Evolutionary conservation across 2,329 filamentous ascomycete species (phyloP), one percentile per base, ranked within the genome.

Genomic region (Chaetomium globosum): DNA sequence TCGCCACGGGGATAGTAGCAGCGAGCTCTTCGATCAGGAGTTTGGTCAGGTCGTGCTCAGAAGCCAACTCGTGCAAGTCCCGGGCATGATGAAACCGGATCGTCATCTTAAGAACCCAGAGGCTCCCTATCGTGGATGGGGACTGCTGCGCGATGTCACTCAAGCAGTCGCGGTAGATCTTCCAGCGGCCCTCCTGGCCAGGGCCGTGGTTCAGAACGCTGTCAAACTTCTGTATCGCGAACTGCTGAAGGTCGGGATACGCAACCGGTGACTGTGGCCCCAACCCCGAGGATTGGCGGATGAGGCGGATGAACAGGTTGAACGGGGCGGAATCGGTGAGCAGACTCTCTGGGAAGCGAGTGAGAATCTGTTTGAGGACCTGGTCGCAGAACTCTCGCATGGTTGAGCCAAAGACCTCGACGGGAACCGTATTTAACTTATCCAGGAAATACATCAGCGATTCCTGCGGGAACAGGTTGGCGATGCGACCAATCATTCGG

Each of bases 231-330:
- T 81, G 78, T 55, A 82, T 82, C 7, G 88, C 89, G 69, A 89
- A 87, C 4, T 80, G 77, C 69, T 92, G 87, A 19, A 93, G 79
- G 19, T 88, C 84, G 2, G 83, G 81, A 70, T 86, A 81, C 9
- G 85, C 83, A 59, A 87, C 82, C 9, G 84, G 81, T 4, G 81
- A 81, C 16, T 84, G 81, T 9, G 81, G 76, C 23, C 79, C 80
- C 33, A 81, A 81, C 13, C 86, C 81, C 0, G 88, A 89, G 3
- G 90, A 88, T 71, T 93, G 89, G 67, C 90, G 87, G 51, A 95
- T 82, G 21, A 96, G 77, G 28, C 89, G 85, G 59, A 94, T 76
- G 66, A 82, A 85, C 16, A 85, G 76, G n/a, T 78, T 77, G 66
- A 81, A 85, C 1, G 83, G 81, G 3, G 81, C 75, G 33, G 79